Base-by-base conservation (phyloP, 805 yeast species). In the Metschnikowia borealis region DNA sequence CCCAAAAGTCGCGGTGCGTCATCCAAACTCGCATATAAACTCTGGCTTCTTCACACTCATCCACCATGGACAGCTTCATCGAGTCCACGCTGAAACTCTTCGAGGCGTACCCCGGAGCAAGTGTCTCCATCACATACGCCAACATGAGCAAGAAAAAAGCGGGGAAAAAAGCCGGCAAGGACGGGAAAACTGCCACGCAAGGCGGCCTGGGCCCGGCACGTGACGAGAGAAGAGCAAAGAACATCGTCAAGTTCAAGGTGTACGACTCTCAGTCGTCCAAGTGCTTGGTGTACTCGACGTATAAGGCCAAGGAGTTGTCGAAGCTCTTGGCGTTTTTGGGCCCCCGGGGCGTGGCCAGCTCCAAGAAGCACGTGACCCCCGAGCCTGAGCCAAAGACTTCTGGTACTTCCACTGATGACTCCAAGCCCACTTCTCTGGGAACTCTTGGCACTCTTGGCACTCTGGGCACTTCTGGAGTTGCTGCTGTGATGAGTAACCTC, bases 311-410 rank as follows among this genome's bases (percentile, higher is more conserved):
- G 63, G 96, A 89, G 64, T 78, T 90, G 41, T 82, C 88, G 21
- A 78, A 91, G 56, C 62, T 89, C 20, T 69, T 87, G 63, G 79
- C 87, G 44, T 85, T 87, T 6, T 62, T 89, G 44, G 96, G 96
- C 0, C 90, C 90, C 5, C 70, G 75, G 48, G 84, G 84, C 3
- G 85, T 83, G 15, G 42, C 46, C 23, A 46, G 49, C n/a, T 46
- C 45, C 23, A 52, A 42, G 26, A 26, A 26, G 29, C 11, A 26
- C 29, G 29, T 26, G 29, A 10, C 29, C 29, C 8, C 29, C 11
- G 13, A 26, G 5, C 5, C 29, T 10, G 29, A 26, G 11, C 29
- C 11, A 26, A 26, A 26, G 29, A 26, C 29, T 26, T 8, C 29
- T 4, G 3, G 5, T 26, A 8, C 11, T 8, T 10, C 10, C 29